These are phyloP conservation scores for Alternaria infectoria DNA, from an alignment of 2,329 filamentous ascomycete species.

Conservation along the genomic window DNA sequence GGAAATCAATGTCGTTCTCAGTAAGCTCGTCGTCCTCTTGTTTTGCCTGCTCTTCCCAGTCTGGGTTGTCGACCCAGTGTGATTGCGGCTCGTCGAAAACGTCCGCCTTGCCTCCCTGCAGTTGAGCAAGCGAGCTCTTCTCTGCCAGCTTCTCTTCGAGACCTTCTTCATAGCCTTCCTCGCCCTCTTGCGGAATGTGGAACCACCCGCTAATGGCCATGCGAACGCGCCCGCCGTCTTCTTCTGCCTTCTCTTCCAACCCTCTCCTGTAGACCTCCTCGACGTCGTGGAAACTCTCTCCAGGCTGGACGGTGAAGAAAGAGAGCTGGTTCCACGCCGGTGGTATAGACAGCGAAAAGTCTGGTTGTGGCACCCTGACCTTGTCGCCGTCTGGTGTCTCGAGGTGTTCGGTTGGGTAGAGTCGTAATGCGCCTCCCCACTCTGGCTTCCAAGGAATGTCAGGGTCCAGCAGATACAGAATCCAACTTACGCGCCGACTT, in stretches of 20 bases:
- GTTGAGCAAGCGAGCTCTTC: slow-evolving; percentile 88
- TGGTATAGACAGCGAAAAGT: slow-evolving; percentile 82
- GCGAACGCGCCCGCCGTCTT: slow-evolving; percentile 77
- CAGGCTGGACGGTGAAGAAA: slow-evolving; percentile 97
- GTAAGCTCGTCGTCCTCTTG: slow-evolving; percentile 67
- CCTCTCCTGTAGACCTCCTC: slow-evolving; percentile 87
- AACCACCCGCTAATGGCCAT: slow-evolving; percentile 99
- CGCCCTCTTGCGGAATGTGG: slow-evolving; percentile 93
- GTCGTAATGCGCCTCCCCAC: slow-evolving; percentile 89
- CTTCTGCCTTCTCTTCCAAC: slow-evolving; percentile 65
- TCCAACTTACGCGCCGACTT: slow-evolving; percentile 94
- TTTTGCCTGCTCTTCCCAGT: slow-evolving; percentile 44
- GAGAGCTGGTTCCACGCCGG: slow-evolving; percentile 97
- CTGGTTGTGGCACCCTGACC: slow-evolving; percentile 79
- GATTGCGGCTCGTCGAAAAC: slow-evolving; percentile 82
- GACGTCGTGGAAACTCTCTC: slow-evolving; percentile 98
- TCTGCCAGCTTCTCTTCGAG: slow-evolving; percentile 87
- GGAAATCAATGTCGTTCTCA: slow-evolving; percentile 82
- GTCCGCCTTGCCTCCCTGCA: slow-evolving; percentile 84
- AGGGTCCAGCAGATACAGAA: slow-evolving; percentile 92
- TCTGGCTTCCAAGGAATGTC: slow-evolving; percentile 87
- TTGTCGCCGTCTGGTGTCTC: slow-evolving; percentile 73
- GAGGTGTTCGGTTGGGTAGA: slow-evolving; percentile 75
- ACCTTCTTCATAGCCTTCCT: slow-evolving; percentile 88
- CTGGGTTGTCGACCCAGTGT: slow-evolving; percentile 56